Evolutionary conservation across 2,329 filamentous ascomycete genomes (phyloP).

Genomic region (Sarocladium kiliense): DNA sequence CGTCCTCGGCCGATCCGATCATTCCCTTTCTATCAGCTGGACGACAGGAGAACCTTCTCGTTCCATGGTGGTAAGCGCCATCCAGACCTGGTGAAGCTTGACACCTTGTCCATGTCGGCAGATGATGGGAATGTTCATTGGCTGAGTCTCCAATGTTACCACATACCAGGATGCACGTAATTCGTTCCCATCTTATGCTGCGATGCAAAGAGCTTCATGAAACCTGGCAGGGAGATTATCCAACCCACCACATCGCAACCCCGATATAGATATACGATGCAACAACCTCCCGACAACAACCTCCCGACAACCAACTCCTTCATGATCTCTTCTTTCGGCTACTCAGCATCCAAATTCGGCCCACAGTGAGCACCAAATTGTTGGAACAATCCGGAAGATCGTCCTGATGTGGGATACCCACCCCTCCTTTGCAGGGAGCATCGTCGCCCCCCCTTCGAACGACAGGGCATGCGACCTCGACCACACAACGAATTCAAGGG

Average conservation of each 20-base stretch:
- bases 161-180: neutral
- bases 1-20: neutral
- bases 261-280: neutral
- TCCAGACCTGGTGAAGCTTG: no score
- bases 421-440: no score
- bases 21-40: no score
- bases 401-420: neutral
- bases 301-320: neutral
- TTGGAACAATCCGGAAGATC: neutral
- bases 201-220: neutral
- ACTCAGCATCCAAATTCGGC: neutral
- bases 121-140: neutral
- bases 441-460: no score
- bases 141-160: no score
- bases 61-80: no score
- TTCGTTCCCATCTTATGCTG: neutral
- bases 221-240: constrained; percentile 2
- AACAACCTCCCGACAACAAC: neutral
- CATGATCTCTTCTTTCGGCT: neutral
- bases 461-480: neutral
- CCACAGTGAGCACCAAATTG: neutral
- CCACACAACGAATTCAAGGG: neutral
- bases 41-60: no score
- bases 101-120: no score
- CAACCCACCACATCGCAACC: neutral